Percentiles rank a stretch among this genome's conserved stretches.
Evolutionary conservation across 768 basidiomycete species (phyloP).

Genomic region (Psilocybe cubensis): DNA sequence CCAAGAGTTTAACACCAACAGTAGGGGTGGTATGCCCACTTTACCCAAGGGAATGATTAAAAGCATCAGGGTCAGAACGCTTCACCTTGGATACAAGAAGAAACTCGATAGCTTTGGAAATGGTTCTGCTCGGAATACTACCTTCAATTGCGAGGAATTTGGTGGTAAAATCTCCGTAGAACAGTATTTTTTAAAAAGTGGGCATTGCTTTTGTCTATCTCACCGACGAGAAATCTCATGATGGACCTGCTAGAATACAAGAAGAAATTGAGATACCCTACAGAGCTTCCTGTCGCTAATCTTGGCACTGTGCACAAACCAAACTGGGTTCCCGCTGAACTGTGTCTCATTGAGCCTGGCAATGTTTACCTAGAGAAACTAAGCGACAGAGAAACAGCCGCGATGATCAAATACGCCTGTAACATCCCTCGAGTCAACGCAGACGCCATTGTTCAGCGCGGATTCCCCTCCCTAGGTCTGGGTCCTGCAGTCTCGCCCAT

Average conservation of each 20-base stretch:
- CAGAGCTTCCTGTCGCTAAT: conserved; percentile 56
- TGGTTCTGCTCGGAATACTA: conserved; percentile 24
- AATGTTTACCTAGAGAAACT: conserved; percentile 65
- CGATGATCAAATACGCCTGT: conserved; percentile 76
- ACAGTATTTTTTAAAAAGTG: conserved; percentile 66
- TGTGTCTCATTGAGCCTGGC: conserved; percentile 67
- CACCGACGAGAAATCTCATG: not conserved
- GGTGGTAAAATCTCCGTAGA: conserved; percentile 62
- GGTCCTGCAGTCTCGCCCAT: conserved; percentile 36
- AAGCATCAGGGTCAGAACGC: conserved; percentile 60
- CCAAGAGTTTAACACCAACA: conserved; percentile 44
- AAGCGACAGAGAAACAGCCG: conserved; percentile 58
- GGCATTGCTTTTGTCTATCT: conserved; percentile 20
- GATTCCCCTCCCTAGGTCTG: conserved; percentile 59
- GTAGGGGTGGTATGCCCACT: conserved; percentile 46
- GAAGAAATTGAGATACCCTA: conserved; percentile 45
- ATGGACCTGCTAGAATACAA: conserved; percentile 52
- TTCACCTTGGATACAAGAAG: conserved; percentile 61
- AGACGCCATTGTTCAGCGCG: conserved; percentile 56
- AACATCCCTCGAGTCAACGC: conserved; percentile 66
- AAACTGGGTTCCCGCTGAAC: conserved; percentile 63
- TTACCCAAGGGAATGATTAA: conserved; percentile 52
- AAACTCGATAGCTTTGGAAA: conserved; percentile 28
- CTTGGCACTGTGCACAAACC: conserved; percentile 37
- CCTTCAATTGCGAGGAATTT: conserved; percentile 30